Evolutionary conservation across 257 asterid species (phyloP).

Genomic region (Nyctanthes arbortristis): DNA sequence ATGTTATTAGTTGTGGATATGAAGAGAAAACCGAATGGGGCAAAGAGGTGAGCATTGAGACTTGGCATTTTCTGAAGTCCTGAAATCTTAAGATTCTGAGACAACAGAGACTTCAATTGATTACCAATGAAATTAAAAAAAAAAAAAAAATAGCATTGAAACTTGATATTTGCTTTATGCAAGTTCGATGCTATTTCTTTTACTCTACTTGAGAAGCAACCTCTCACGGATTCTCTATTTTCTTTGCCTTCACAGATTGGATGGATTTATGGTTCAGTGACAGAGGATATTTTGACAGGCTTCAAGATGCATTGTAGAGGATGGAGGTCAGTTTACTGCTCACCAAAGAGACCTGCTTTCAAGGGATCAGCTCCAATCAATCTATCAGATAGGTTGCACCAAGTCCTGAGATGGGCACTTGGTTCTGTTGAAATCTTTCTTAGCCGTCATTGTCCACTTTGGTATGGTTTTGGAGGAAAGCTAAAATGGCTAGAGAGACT

Average conservation of each 20-base stretch:
- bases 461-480: conserved; percentile 84
- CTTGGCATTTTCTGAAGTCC: neutral
- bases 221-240: conserved; percentile 9
- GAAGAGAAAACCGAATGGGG: conserved; percentile 97
- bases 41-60: conserved; percentile 54
- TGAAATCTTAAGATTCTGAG: neutral
- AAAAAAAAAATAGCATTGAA: too few relatives aligned
- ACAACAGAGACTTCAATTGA: neutral
- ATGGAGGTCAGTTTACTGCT: conserved; percentile 76
- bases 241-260: conserved; percentile 92
- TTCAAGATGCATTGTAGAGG: conserved; percentile 96
- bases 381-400: conserved; percentile 84
- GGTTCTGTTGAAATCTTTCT: conserved; percentile 89
- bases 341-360: conserved; percentile 77
- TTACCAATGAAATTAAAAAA: neutral
- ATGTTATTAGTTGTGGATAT: conserved; percentile 81
- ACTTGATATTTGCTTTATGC: neutral
- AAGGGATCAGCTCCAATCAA: conserved; percentile 92
- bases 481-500: conserved; percentile 75
- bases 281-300: conserved; percentile 85
- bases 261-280: conserved; percentile 84
- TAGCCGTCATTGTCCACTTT: conserved; percentile 88
- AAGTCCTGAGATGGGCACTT: conserved; percentile 91
- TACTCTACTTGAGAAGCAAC: neutral
- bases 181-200: neutral